Conservation (phyloP, 139 green algal species). For the Gonium pectorale region DNA sequence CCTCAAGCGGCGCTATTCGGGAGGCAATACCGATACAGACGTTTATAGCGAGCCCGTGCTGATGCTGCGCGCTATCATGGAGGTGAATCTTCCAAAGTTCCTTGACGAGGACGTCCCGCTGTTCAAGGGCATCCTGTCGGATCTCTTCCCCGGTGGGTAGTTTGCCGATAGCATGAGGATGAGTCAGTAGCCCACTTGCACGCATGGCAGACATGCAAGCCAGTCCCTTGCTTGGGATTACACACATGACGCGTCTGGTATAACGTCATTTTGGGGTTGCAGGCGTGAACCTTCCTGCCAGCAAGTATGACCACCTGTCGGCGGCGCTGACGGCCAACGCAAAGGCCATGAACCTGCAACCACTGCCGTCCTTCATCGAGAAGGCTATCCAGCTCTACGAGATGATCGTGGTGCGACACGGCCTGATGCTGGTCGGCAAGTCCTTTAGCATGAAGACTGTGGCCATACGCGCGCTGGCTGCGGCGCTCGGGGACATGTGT, state of each 20-base stretch:
- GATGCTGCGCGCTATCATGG: constrained; percentile 79
- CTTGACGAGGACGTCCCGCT: constrained; percentile 84
- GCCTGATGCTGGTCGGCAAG: constrained; percentile 82
- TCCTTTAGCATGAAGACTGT: constrained; percentile 79
- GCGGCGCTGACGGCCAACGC: constrained; percentile 54
- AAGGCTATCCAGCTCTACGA: constrained; percentile 86
- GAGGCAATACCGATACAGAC: constrained; percentile 6
- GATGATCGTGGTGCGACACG: constrained; percentile 86
- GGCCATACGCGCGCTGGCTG: constrained; percentile 67
- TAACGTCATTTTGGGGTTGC: background rate
- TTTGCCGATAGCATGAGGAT: too few relatives aligned
- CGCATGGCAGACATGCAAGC: too few relatives aligned
- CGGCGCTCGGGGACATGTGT: constrained; percentile 61
- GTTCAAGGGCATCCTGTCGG: constrained; percentile 78
- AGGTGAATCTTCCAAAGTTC: constrained; percentile 90
- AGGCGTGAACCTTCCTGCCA: constrained; percentile 65
- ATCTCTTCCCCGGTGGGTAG: constrained; percentile 79
- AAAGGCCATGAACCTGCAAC: constrained; percentile 59
- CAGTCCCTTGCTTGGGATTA: too few relatives aligned
- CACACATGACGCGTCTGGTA: too few relatives aligned
- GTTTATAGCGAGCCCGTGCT: constrained; percentile 74
- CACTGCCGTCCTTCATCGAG: constrained; percentile 65
- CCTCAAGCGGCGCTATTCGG: constrained; percentile 60
- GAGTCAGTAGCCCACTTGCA: too few relatives aligned
- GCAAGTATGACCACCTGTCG: constrained; percentile 69